phyloP scores from a whole-genome alignment of 2,329 filamentous ascomycete genomes.

The Boeremia exigua region DNA sequence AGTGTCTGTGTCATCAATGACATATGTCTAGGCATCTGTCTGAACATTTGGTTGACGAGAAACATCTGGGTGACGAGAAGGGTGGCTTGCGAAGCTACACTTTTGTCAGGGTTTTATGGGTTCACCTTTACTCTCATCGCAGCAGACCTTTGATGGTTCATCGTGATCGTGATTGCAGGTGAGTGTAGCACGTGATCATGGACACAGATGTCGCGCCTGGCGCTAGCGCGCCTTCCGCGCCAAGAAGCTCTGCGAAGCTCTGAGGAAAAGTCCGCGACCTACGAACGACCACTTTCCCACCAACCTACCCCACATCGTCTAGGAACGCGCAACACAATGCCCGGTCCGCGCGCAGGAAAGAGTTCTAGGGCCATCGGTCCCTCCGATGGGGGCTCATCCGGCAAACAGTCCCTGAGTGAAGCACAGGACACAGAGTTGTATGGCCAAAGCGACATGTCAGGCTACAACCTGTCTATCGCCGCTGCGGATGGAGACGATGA shows the following conservation, averaged over 20 bases:
- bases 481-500: conserved; percentile 78
- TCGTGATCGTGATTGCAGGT: not conserved
- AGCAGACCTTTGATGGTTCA: too few relatives aligned
- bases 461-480: conserved; percentile 90
- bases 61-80: too few relatives aligned
- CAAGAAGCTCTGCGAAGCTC: conserved; percentile 17
- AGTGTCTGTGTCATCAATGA: too few relatives aligned
- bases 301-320: conserved; percentile 15
- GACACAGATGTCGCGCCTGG: conserved; percentile 2
- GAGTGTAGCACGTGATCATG: conserved; percentile 1
- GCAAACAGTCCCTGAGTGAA: conserved; percentile 90
- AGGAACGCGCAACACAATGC: conserved; percentile 40
- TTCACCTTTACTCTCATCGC: too few relatives aligned
- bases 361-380: conserved; percentile 82
- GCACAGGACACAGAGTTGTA: conserved; percentile 88
- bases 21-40: too few relatives aligned
- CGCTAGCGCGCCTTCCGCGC: conserved; percentile 13
- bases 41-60: too few relatives aligned
- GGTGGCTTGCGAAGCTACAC: too few relatives aligned
- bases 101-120: too few relatives aligned
- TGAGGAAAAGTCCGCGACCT: conserved; percentile 10
- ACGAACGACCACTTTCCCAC: not conserved
- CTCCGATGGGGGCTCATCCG: conserved; percentile 78
- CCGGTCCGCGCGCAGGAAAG: conserved; percentile 58
- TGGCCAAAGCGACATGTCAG: conserved; percentile 78